Evolutionary conservation across 257 asterid species (phyloP).

Genomic region (Solanum megistacrolobum): DNA sequence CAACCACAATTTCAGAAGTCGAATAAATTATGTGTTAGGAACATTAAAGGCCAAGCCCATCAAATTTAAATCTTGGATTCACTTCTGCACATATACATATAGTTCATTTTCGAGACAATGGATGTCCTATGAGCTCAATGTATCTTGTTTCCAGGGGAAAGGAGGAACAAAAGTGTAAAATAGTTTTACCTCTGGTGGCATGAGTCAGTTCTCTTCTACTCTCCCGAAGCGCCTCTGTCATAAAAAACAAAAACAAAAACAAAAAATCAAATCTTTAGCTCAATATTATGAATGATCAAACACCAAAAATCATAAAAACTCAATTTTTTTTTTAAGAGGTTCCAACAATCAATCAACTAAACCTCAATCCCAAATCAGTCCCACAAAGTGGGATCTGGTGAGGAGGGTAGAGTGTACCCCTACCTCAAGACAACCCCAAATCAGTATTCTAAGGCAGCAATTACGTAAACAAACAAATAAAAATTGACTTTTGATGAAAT

Average conservation of each 20-base stretch:
- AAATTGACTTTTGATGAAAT: not conserved
- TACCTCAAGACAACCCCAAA: not conserved
- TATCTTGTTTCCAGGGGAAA: not conserved
- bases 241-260: not conserved
- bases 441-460: constrained; percentile 1
- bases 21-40: not conserved
- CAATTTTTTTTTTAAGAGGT: not conserved
- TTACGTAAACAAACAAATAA: not conserved
- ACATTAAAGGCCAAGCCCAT: not conserved
- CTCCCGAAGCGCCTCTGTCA: constrained; percentile 68
- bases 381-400: not conserved
- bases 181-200: constrained; percentile 64
- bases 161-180: not conserved
- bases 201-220: constrained; percentile 73
- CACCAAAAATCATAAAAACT: not conserved
- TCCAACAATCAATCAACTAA: not conserved
- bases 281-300: not conserved
- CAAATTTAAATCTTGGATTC: not conserved
- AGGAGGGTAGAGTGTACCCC: not conserved
- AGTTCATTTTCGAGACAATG: not conserved
- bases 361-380: not conserved
- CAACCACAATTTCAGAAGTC: not conserved
- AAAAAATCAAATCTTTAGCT: not conserved
- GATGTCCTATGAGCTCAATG: not conserved
- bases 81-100: not conserved